Evolutionary conservation across 257 asterid genomes (phyloP).

Genomic region (Fraxinus quadrangulata): DNA sequence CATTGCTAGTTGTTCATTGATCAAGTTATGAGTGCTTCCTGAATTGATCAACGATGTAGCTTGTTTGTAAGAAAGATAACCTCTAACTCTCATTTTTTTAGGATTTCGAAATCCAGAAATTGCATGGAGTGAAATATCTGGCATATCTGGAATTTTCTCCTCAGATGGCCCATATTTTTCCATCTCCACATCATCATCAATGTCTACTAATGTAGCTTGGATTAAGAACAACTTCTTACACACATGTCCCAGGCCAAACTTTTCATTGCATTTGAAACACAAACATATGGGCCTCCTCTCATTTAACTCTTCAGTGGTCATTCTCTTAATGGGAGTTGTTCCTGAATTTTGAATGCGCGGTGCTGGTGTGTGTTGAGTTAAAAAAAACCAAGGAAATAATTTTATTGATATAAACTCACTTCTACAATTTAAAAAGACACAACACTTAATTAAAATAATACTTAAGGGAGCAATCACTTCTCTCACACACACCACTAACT

Average conservation of each 20-base stretch:
- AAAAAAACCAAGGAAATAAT: no score
- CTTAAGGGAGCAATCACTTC: no score
- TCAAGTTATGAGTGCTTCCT: neutral
- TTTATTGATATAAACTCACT: no score
- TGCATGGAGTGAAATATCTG: neutral
- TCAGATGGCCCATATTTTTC: neutral
- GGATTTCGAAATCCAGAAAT: neutral
- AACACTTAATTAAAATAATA: no score
- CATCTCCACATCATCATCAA: neutral
- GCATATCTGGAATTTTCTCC: neutral
- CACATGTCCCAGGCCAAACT: neutral
- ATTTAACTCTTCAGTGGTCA: neutral
- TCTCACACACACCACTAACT: no score
- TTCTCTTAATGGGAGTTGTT: neutral
- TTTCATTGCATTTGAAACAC: neutral
- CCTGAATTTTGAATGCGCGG: no score
- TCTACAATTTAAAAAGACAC: no score
- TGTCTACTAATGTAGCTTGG: neutral
- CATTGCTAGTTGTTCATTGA: neutral
- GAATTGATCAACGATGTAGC: neutral
- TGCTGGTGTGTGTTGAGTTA: no score
- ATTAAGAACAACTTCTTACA: neutral
- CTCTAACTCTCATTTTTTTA: neutral
- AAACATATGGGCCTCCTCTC: neutral
- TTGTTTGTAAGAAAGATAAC: neutral